Evolutionary conservation across 2,329 filamentous ascomycete species (phyloP).

Genomic region (Thyridium curvatum): DNA sequence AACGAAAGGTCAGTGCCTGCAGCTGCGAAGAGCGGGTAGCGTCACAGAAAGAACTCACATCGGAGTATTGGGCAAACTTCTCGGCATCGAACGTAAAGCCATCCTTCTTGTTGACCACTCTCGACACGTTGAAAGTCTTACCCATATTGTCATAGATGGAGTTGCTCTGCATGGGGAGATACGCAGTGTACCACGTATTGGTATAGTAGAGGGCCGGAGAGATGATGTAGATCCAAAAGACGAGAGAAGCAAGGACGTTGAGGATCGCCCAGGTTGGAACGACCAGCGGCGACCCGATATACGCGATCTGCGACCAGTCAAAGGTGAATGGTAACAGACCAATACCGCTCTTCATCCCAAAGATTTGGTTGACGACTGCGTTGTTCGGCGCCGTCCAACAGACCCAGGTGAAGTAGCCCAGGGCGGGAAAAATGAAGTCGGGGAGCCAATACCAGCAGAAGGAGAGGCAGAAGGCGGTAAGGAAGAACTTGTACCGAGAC

Average conservation of each 20-base stretch:
- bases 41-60: too few relatives aligned
- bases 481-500: conserved; percentile 51
- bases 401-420: conserved; percentile 55
- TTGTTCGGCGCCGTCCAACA: conserved; percentile 59
- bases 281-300: conserved; percentile 35
- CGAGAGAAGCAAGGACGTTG: conserved; percentile 35
- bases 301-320: conserved; percentile 58
- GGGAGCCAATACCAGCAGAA: conserved; percentile 59
- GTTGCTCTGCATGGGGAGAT: conserved; percentile 45
- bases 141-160: conserved; percentile 48
- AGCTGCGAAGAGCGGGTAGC: too few relatives aligned
- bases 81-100: too few relatives aligned
- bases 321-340: conserved; percentile 59
- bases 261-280: conserved; percentile 37
- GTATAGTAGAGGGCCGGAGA: conserved; percentile 38
- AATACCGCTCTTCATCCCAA: conserved; percentile 55
- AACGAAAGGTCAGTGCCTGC: too few relatives aligned
- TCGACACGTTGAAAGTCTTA: conserved; percentile 37
- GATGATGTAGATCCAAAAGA: conserved; percentile 39
- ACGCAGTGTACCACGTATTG: conserved; percentile 43
- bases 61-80: too few relatives aligned
- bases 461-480: conserved; percentile 39
- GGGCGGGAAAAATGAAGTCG: conserved; percentile 55
- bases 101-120: conserved; percentile 41
- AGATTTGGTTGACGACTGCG: conserved; percentile 57